These are phyloP conservation scores for Helicocarpus griseus DNA, from an alignment of 2,329 filamentous ascomycete genomes.

Conservation along the genomic window DNA sequence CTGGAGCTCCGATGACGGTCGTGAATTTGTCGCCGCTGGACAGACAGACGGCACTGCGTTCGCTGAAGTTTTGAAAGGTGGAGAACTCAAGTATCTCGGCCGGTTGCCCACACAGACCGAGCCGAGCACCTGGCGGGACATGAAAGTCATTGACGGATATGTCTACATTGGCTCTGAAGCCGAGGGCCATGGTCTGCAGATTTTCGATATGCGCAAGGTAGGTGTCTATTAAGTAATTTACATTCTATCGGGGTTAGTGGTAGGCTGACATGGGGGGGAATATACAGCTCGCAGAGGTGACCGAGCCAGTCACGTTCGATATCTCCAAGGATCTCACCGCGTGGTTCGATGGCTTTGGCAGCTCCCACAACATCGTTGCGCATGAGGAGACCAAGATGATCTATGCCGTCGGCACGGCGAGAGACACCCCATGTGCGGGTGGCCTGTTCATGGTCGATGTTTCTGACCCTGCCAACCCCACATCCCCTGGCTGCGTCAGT, in stretches of 20 bases:
- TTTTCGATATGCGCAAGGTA: slow-evolving; percentile 51
- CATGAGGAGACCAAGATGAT: slow-evolving; percentile 43
- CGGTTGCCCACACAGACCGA: slow-evolving; percentile 35
- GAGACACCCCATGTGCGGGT: slow-evolving; percentile 39
- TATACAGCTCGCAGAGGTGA: slow-evolving; percentile 37
- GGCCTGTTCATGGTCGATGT: slow-evolving; percentile 53
- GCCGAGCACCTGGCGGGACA: slow-evolving; percentile 27
- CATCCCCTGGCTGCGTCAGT: slow-evolving; percentile 44
- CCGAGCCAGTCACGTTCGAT: slow-evolving; percentile 34
- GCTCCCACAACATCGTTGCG: slow-evolving; percentile 45
- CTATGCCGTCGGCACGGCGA: slow-evolving; percentile 39
- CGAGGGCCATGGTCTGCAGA: slow-evolving; percentile 47
- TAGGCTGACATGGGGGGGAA: not conserved
- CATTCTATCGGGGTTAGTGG: not conserved
- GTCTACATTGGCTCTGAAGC: slow-evolving; percentile 38
- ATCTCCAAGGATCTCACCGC: slow-evolving; percentile 34
- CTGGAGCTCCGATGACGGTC: slow-evolving; percentile 40
- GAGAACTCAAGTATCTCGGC: slow-evolving; percentile 39
- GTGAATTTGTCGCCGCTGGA: slow-evolving; percentile 42
- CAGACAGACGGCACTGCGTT: slow-evolving; percentile 44
- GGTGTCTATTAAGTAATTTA: not conserved
- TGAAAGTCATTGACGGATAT: slow-evolving; percentile 31
- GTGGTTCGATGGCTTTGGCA: slow-evolving; percentile 34
- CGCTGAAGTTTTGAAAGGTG: slow-evolving; percentile 37
- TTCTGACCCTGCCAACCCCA: slow-evolving; percentile 43